A percentile compares a stretch with the other conserved stretches of the same genome.
These are phyloP conservation scores for Chalciporus sp. DNA, from an alignment of 1,284 basidiomycete genomes.

Conservation along the genomic window DNA sequence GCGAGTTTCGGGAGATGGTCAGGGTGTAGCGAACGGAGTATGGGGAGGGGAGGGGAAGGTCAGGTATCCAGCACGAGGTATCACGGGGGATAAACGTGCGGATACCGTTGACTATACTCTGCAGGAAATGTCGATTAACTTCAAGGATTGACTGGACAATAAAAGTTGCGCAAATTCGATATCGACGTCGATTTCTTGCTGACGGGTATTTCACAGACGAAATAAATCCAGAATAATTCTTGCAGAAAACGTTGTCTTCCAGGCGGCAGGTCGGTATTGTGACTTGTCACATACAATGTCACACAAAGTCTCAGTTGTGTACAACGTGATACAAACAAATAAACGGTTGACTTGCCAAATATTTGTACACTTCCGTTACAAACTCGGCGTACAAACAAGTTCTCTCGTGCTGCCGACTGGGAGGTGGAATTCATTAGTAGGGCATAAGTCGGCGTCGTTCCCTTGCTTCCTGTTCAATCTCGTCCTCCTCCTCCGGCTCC, in stretches of 20 bases:
- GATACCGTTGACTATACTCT: background rate
- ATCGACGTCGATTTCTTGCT: slow-evolving; percentile 2
- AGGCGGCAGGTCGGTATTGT: slow-evolving; percentile 5
- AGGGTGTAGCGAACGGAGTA: slow-evolving; percentile 4
- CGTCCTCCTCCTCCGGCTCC: slow-evolving; percentile 46
- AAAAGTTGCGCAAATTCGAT: slow-evolving; percentile 13
- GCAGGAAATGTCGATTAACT: slow-evolving; percentile 12
- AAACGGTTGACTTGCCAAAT: slow-evolving; percentile 2
- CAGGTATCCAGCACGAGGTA: slow-evolving; percentile 1
- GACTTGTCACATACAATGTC: slow-evolving; percentile 11
- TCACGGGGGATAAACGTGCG: slow-evolving; percentile 2
- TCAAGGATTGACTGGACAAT: slow-evolving; percentile 16
- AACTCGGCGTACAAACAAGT: slow-evolving; percentile 23
- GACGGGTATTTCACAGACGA: slow-evolving; percentile 4
- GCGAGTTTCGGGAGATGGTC: slow-evolving; percentile 8
- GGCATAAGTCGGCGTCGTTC: slow-evolving; percentile 68
- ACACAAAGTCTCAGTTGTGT: background rate
- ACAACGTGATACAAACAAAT: slow-evolving; percentile 6
- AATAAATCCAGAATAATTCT: slow-evolving; percentile 11
- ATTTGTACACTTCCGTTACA: slow-evolving; percentile 3
- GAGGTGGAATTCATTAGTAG: too few species aligned
- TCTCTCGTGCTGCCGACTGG: too few species aligned
- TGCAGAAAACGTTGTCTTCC: slow-evolving; percentile 6
- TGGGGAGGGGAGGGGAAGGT: slow-evolving; percentile 2
- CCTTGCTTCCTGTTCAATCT: slow-evolving; percentile 60